Conservation (phyloP, 169 alveolate species). For the Eimeria tenella region DNA sequence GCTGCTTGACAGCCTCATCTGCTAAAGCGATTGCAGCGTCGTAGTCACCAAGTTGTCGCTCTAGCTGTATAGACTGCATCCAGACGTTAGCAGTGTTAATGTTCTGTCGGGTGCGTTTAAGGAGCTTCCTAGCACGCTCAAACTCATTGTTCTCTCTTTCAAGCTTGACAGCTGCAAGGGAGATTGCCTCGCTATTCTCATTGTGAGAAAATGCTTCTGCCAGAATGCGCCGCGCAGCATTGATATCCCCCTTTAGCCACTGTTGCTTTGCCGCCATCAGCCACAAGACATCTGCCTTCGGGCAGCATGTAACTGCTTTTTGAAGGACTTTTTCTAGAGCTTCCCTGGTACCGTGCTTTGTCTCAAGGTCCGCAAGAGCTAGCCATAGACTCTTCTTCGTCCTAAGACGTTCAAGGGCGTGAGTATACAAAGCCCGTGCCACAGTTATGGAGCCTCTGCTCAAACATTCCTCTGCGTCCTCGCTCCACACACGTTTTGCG, state of each 20-base stretch:
- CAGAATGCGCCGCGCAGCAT: constrained; percentile 91
- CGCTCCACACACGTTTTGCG: constrained; percentile 81
- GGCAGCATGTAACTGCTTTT: constrained; percentile 92
- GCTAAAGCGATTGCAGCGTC: constrained; percentile 86
- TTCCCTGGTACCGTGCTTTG: constrained; percentile 92
- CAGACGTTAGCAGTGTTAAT: constrained; percentile 91
- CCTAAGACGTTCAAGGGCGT: constrained; percentile 83
- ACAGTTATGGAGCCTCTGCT: constrained; percentile 79
- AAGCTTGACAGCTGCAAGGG: constrained; percentile 93
- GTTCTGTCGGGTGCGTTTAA: constrained; percentile 92
- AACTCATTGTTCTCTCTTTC: constrained; percentile 94
- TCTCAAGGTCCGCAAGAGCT: constrained; percentile 97
- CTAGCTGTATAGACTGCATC: constrained; percentile 95
- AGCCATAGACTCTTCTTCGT: constrained; percentile 93
- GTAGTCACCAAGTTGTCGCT: constrained; percentile 89
- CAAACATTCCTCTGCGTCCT: constrained; percentile 81
- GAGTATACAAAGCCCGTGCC: constrained; percentile 84
- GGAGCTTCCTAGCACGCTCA: constrained; percentile 94
- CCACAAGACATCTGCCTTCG: constrained; percentile 95
- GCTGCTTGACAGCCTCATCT: constrained; percentile 89
- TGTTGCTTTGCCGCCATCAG: constrained; percentile 94
- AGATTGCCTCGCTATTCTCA: constrained; percentile 91
- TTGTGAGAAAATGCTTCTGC: constrained; percentile 92
- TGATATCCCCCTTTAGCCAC: constrained; percentile 93
- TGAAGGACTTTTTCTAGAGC: constrained; percentile 89